Conservation (phyloP, 768 basidiomycete genomes). For the Butyriboletus loyo region DNA sequence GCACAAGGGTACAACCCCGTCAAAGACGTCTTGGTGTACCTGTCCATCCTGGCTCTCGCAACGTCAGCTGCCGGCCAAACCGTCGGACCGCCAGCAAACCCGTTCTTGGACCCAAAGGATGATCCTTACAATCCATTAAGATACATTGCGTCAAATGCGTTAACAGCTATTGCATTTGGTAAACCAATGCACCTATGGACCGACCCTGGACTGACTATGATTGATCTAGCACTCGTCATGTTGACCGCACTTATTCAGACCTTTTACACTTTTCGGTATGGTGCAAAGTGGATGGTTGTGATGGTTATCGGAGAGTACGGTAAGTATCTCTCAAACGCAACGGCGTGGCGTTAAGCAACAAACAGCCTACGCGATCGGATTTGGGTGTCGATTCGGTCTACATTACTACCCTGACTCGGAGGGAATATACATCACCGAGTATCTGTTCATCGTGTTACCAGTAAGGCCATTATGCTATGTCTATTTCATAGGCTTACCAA, state of each 20-base stretch:
- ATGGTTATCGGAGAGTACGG: conserved; percentile 63
- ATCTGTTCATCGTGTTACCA: conserved; percentile 59
- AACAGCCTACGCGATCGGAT: conserved; percentile 55
- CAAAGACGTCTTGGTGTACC: not conserved
- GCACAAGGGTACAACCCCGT: not conserved
- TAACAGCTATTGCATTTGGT: conserved; percentile 52
- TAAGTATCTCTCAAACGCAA: conserved; percentile 23
- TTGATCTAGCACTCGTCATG: conserved; percentile 31
- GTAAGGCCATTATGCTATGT: conserved; percentile 19
- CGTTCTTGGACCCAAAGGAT: conserved; percentile 42
- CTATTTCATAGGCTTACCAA: conserved; percentile 8
- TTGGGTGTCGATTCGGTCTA: conserved; percentile 54
- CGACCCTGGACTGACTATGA: not conserved
- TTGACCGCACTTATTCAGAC: conserved; percentile 44
- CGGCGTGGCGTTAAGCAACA: not conserved
- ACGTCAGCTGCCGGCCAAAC: not conserved
- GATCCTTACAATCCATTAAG: conserved; percentile 52
- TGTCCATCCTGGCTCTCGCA: not conserved
- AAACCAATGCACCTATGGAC: conserved; percentile 3
- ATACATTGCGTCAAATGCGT: conserved; percentile 53
- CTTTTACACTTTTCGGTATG: conserved; percentile 40
- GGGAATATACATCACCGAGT: conserved; percentile 52
- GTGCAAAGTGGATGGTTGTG: conserved; percentile 56
- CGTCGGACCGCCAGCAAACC: conserved; percentile 3
- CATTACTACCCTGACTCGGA: conserved; percentile 51